Base-by-base conservation (phyloP, 257 asterid species). In the Cordia subcordata region DNA sequence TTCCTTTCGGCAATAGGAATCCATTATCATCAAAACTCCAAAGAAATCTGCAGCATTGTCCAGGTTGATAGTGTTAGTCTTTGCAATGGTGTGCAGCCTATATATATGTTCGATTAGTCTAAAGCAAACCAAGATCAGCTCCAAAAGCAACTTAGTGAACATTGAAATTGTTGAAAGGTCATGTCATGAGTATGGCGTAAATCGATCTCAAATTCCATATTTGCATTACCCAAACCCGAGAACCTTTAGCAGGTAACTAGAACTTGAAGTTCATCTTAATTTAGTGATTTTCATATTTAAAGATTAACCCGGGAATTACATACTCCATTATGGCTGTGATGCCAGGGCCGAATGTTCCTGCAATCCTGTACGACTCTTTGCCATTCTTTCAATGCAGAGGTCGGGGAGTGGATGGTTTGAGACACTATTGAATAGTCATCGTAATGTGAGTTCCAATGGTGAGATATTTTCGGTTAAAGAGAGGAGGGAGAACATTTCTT, bases 341-440 rank as follows among this genome's bases (percentile, higher is more conserved):
- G 35, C 18, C 63, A 91, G 99, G 85, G 82, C 65, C 37, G 96
- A 86, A 74, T 92, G 96, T 71, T 82, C 73, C 23, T 81, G 95
- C 74, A 92, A 84, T 72, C 96, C 96, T 8, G 93, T 88, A 46
- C 78, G 93, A 18, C 77, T 55, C 72, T 92, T 92, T 44, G 77
- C 93, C 35, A 92, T 92, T 69, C 57, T 92, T 55, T 84, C 99
- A 0, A 82, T 86, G 94, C 99, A 92, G 79, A 82, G 99, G 79
- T 88, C 96, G 10, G 99, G 99, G 68, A 88, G 96, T 63, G 95
- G 99, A 51, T 92, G 99, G 99, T 88, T 92, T 19, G 99, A 92
- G 78, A 88, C 99, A 11, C 69, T 92, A 44, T 70, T 92, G 73
- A 92, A 88, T 75, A 88, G 88, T 76, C 99, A 92, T 67, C 66